Base-by-base conservation (phyloP, 345 rosid species). In the Sisymbrium irio region DNA sequence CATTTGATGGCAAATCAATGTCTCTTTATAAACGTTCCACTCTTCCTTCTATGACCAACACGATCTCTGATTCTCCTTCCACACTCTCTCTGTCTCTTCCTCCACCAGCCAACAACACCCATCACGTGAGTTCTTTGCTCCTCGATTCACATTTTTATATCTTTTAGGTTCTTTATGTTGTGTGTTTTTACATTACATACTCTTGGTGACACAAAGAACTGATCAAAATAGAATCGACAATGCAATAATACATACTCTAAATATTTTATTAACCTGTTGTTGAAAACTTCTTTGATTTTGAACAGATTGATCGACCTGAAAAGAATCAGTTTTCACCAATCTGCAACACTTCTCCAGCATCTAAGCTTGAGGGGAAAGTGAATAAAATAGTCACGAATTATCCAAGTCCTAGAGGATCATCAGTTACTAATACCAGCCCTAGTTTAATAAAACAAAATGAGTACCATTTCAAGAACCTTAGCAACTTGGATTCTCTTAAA, bases 271-370 rank as follows among this genome's bases (percentile, higher is more conserved):
- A 32, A 53, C 13, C 12, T 15, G 4, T 13, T 30, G 51, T 49
- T 17, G 42, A 72, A 2, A 22, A 17, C 30, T 4, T 44, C 54
- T 30, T 61, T 33, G 8, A n/a, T 32, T 17, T 30, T 56, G 13
- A 67, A 62, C 59, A 88, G 92, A 82, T 74, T 41, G 83, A 75
- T 75, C 80, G 81, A 68, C 73, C 46, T 32, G 85, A 85, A 69
- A 84, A 75, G 74, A 81, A 73, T 20, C 56, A 58, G 55, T 67
- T 75, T 64, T 58, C 67, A 67, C 78, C 79, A 60, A 54, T 68
- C 46, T 40, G 73, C 44, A 78, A 83, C 73, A 65, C 83, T 51
- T 69, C 73, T 37, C 78, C 85, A 60, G 69, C 84, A 61, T 58
- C 79, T 3, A 45, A 60, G 68, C 75, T 73, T 70, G 47, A 83